Conservation (phyloP, 2,329 filamentous ascomycete species). For the Podosphaera fusca region DNA sequence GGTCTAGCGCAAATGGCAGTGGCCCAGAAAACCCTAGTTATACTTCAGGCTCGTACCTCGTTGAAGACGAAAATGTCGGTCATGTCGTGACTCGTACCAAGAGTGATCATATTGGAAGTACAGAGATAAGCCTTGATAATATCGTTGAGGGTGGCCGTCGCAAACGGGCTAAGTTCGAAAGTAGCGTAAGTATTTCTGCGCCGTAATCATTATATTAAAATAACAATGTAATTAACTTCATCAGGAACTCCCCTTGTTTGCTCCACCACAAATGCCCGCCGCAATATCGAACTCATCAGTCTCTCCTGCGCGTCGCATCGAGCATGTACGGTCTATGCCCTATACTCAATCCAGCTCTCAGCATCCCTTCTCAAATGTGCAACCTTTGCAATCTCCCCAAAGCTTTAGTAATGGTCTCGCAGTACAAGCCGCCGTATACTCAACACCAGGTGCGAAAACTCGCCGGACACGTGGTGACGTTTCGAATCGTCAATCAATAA, state of each 20-base stretch:
- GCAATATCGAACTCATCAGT: constrained; percentile 94
- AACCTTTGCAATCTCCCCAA: constrained; percentile 64
- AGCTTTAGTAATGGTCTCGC: constrained; percentile 34
- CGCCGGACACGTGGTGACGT: constrained; percentile 44
- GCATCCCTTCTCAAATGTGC: constrained; percentile 57
- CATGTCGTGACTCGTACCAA: constrained; percentile 57
- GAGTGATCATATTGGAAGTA: constrained; percentile 69
- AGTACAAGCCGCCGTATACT: constrained; percentile 32
- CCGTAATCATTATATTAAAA: not conserved
- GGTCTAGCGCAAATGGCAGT: constrained; percentile 25
- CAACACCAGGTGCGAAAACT: constrained; percentile 39
- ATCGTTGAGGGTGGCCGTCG: constrained; percentile 91
- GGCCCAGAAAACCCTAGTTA: constrained; percentile 41
- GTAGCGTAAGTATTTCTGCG: constrained; percentile 53
- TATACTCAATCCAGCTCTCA: constrained; percentile 56
- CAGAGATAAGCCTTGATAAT: constrained; percentile 93
- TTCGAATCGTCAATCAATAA: constrained; percentile 20
- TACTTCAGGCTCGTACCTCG: constrained; percentile 54
- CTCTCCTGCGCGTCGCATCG: constrained; percentile 65
- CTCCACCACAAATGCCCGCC: constrained; percentile 78
- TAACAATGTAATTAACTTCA: constrained; percentile 6
- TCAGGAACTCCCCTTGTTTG: constrained; percentile 87
- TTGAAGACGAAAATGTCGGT: constrained; percentile 59
- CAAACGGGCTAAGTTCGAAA: constrained; percentile 87
- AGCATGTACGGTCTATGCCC: constrained; percentile 46